A percentile compares a stretch with the other conserved stretches of the same genome.
Evolutionary conservation across 148 eudicot genomes (phyloP).

Genomic region (Vaccinium myrtillus): DNA sequence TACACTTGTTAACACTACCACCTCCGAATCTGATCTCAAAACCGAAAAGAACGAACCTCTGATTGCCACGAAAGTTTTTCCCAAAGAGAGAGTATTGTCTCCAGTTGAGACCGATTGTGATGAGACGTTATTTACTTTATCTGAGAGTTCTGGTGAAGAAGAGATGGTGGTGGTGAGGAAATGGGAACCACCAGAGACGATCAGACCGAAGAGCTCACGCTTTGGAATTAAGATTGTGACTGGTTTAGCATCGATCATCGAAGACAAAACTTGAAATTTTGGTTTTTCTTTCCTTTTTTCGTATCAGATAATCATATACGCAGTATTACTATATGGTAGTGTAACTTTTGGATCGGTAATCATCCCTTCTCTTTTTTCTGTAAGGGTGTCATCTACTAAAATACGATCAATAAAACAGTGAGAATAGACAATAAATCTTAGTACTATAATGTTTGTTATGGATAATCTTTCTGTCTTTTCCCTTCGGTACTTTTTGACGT

Average conservation of each 20-base stretch:
- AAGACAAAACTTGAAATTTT: conserved; percentile 47
- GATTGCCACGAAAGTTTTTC: not conserved
- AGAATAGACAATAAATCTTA: not conserved
- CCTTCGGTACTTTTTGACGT: not conserved
- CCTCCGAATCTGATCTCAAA: not conserved
- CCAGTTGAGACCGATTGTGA: conserved; percentile 16
- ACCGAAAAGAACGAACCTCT: not conserved
- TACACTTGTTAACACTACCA: not conserved
- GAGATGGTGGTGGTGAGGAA: conserved; percentile 26
- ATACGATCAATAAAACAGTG: conserved; percentile 20
- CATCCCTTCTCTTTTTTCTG: conserved; percentile 52
- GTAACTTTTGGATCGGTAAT: conserved; percentile 9
- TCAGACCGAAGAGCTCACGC: conserved; percentile 27
- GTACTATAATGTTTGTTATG: not conserved
- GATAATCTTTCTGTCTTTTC: not conserved
- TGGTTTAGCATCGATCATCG: conserved; percentile 57
- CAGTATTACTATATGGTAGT: not conserved
- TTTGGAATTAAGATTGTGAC: conserved; percentile 43
- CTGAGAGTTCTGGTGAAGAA: conserved; percentile 49
- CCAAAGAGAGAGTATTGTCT: not conserved
- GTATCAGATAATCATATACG: not conserved
- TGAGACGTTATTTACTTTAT: conserved; percentile 40
- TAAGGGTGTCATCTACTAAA: conserved; percentile 49
- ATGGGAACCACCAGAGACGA: conserved; percentile 24
- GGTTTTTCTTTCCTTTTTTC: conserved; percentile 13